phyloP scores from a whole-genome alignment of 306 rosid genomes.

The Elaeagnus macrophylla region DNA sequence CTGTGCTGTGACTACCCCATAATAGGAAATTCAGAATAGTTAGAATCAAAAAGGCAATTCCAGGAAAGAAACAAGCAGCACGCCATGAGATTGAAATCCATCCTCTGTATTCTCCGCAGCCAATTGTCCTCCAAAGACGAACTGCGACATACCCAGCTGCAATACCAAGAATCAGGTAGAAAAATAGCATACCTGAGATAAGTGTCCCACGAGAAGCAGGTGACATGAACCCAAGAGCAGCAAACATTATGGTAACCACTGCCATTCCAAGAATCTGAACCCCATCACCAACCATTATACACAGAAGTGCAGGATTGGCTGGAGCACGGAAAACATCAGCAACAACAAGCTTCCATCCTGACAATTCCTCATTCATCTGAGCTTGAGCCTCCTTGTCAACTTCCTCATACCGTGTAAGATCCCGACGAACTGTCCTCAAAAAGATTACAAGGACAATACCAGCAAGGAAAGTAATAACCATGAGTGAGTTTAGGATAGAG shows the following conservation, averaged over 20 bases:
- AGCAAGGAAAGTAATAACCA: slow-evolving; percentile 94
- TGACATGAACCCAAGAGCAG: slow-evolving; percentile 97
- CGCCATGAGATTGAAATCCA: slow-evolving; percentile 83
- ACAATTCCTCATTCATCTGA: slow-evolving; percentile 96
- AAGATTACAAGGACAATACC: slow-evolving; percentile 92
- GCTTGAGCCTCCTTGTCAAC: slow-evolving; percentile 97
- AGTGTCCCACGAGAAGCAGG: slow-evolving; percentile 96
- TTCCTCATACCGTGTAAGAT: slow-evolving; percentile 89
- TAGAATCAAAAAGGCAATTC: slow-evolving; percentile 76
- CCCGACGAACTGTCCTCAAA: slow-evolving; percentile 87
- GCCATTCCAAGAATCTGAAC: slow-evolving; percentile 98
- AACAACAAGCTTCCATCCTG: slow-evolving; percentile 98
- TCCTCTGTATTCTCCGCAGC: slow-evolving; percentile 61
- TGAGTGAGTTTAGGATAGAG: slow-evolving; percentile 83
- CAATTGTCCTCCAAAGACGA: slow-evolving; percentile 84
- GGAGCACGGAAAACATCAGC: slow-evolving; percentile 99
- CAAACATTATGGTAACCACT: slow-evolving; percentile 88
- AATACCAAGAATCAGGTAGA: slow-evolving; percentile 84
- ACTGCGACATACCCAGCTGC: slow-evolving; percentile 94
- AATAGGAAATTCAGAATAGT: slow-evolving; percentile 74
- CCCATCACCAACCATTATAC: slow-evolving; percentile 89
- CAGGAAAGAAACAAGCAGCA: slow-evolving; percentile 95
- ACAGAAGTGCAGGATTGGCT: slow-evolving; percentile 52
- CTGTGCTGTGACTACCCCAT: slow-evolving; percentile 97
- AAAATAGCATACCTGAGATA: slow-evolving; percentile 81